Conservation (phyloP, 306 rosid genomes). For the Rubus parviflorus region DNA sequence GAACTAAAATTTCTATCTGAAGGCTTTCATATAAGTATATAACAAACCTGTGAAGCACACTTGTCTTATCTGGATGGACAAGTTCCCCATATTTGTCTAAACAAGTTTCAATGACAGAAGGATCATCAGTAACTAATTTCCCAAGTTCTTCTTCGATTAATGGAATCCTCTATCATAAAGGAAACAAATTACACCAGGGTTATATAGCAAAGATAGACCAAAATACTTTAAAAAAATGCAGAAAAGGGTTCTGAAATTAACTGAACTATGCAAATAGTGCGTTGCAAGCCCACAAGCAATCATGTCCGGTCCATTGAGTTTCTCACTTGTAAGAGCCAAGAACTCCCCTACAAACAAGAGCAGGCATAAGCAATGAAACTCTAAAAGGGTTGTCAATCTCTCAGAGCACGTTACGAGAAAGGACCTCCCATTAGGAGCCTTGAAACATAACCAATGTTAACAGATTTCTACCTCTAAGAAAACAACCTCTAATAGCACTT, state of each 20-base stretch:
- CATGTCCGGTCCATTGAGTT: constrained; percentile 82
- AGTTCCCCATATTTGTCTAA: constrained; percentile 73
- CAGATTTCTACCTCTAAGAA: neutral
- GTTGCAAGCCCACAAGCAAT: constrained; percentile 87
- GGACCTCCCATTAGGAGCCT: neutral
- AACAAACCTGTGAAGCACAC: constrained; percentile 66
- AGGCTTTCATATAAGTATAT: neutral
- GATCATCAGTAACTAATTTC: constrained; percentile 81
- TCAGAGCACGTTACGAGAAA: neutral
- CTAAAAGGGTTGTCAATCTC: neutral
- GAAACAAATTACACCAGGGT: constrained; percentile 21
- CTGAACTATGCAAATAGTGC: constrained; percentile 67
- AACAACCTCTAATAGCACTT: neutral
- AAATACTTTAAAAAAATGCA: neutral
- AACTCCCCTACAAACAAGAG: constrained; percentile 69
- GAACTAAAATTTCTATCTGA: neutral
- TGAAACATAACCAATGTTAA: neutral
- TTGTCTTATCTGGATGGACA: constrained; percentile 47
- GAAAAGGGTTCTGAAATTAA: constrained; percentile 44
- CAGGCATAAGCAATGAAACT: constrained; percentile 18
- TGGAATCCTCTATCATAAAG: constrained; percentile 60
- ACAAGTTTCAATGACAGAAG: constrained; percentile 76
- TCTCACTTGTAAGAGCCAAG: constrained; percentile 85
- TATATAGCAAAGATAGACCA: constrained; percentile 10
- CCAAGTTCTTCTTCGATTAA: constrained; percentile 76